These are phyloP conservation scores for Chaetomiaceae sp. DNA, from an alignment of 2,329 filamentous ascomycete genomes.

Conservation along the genomic window DNA sequence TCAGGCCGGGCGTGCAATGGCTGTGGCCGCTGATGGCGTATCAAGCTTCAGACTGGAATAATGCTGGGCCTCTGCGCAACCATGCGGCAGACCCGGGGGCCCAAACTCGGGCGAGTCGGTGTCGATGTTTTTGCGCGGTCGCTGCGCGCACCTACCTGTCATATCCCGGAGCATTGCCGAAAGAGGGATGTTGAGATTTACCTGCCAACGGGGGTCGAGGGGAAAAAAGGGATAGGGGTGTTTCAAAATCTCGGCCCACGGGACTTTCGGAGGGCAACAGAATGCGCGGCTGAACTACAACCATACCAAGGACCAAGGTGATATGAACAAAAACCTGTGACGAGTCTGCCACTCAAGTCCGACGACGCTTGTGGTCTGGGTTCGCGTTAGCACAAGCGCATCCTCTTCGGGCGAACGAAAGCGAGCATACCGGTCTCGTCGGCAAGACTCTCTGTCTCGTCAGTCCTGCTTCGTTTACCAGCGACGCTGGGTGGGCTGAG, in stretches of 20 bases:
- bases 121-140: neutral
- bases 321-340: constrained; percentile 2
- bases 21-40: neutral
- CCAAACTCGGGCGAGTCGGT: neutral
- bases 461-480: constrained; percentile 29
- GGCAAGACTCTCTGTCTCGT: constrained; percentile 22
- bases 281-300: constrained; percentile 17
- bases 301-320: neutral
- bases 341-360: constrained; percentile 22
- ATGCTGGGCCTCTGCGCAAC: no score
- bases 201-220: neutral
- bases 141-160: constrained; percentile 4
- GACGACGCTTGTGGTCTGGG: constrained; percentile 27
- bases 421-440: constrained; percentile 24
- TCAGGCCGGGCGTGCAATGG: neutral
- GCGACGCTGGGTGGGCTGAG: constrained; percentile 24
- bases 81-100: neutral
- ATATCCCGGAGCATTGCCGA: neutral
- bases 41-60: no score
- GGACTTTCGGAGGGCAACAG: neutral
- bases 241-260: neutral
- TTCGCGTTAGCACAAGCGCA: constrained; percentile 7
- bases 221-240: neutral
- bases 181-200: constrained; percentile 1
- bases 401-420: neutral